phyloP scores from a whole-genome alignment of 495 filamentous ascomycete species.

The Hyaloscypha bicolor region DNA sequence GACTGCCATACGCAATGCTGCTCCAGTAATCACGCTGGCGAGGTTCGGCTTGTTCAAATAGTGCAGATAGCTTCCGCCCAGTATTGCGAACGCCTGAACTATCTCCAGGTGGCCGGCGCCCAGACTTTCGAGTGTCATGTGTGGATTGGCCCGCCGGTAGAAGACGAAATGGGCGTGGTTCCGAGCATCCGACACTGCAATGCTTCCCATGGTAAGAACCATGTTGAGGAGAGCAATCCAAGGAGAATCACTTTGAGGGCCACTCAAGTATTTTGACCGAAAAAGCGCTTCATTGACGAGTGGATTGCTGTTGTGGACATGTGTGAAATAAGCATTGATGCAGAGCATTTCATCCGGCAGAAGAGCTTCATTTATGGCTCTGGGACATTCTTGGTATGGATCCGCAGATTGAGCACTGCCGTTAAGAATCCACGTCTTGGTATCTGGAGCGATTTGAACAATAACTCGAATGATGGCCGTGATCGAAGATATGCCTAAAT shows the following conservation, averaged over 20 bases:
- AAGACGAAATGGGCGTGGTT: slow-evolving; percentile 64
- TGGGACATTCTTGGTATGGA: background rate
- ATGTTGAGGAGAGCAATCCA: slow-evolving; percentile 78
- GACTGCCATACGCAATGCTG: slow-evolving; percentile 65
- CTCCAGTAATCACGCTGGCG: slow-evolving; percentile 66
- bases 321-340: slow-evolving; percentile 73
- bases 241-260: slow-evolving; percentile 63
- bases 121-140: slow-evolving; percentile 65
- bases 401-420: background rate
- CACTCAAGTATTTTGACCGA: slow-evolving; percentile 66
- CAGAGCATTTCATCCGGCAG: slow-evolving; percentile 41
- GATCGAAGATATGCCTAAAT: slow-evolving; percentile 75
- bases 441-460: slow-evolving; percentile 63
- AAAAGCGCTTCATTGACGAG: slow-evolving; percentile 73
- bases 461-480: slow-evolving; percentile 80
- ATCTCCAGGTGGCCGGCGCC: slow-evolving; percentile 68
- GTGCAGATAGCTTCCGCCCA: slow-evolving; percentile 75
- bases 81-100: slow-evolving; percentile 67
- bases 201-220: slow-evolving; percentile 73
- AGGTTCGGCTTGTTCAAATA: slow-evolving; percentile 76
- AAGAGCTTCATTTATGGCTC: slow-evolving; percentile 23
- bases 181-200: slow-evolving; percentile 60
- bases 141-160: slow-evolving; percentile 65
- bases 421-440: background rate
- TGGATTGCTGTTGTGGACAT: slow-evolving; percentile 70